Evolutionary conservation across 73 alveolate species (phyloP).

Genomic region (Paramecium tetraurelia): DNA sequence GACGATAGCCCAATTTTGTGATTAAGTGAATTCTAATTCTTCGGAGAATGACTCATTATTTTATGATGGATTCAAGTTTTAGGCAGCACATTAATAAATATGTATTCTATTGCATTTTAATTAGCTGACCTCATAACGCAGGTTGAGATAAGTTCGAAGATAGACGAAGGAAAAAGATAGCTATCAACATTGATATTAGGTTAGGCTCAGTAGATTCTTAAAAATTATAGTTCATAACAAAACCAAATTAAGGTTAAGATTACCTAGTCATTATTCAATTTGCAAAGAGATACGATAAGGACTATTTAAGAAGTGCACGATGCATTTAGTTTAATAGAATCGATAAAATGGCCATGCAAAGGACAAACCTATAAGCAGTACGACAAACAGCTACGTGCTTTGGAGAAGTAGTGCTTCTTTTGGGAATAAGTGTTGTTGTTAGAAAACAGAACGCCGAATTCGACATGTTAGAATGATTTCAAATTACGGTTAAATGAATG

Average conservation of each 20-base stretch:
- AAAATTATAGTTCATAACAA: neutral
- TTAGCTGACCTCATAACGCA: neutral
- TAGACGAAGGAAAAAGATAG: neutral
- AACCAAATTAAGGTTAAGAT: neutral
- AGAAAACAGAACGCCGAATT: neutral
- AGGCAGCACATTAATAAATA: neutral
- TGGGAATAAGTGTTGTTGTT: neutral
- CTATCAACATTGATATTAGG: neutral
- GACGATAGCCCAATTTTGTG: neutral
- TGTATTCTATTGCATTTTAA: neutral
- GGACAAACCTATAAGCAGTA: neutral
- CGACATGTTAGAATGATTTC: neutral
- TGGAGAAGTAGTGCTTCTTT: neutral
- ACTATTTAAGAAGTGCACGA: neutral
- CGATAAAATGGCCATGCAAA: neutral
- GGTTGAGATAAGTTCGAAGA: neutral
- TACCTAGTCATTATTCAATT: neutral
- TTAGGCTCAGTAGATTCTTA: neutral
- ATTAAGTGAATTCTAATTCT: constrained; percentile 71
- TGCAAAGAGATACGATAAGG: neutral
- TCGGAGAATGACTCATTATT: constrained; percentile 45
- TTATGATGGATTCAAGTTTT: neutral
- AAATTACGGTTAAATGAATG: neutral
- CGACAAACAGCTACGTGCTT: neutral
- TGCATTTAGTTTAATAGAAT: neutral